These are phyloP conservation scores for Paramicrosporidium saccamoebae DNA, from an alignment of 371 early-diverging fungal genomes.

Conservation along the genomic window DNA sequence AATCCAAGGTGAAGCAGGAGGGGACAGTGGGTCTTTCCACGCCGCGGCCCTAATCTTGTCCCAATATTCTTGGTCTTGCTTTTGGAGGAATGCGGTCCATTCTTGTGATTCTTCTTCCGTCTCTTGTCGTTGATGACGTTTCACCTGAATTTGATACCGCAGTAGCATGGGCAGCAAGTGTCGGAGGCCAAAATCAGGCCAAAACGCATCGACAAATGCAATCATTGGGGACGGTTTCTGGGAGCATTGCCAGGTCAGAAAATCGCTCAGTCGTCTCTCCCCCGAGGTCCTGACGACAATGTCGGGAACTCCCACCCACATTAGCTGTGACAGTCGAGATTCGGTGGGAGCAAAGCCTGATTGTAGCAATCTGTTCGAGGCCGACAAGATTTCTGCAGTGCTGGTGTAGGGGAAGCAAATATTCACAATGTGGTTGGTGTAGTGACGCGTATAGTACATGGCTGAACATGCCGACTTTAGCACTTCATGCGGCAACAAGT, in stretches of 20 bases:
- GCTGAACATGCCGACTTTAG: not conserved
- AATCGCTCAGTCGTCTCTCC: slow-evolving; percentile 84
- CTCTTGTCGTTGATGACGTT: too few species aligned
- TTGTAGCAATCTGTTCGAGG: not conserved
- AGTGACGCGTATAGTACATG: slow-evolving; percentile 1
- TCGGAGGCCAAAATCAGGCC: slow-evolving; percentile 83
- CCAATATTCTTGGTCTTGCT: too few species aligned
- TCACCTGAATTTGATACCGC: slow-evolving; percentile 40
- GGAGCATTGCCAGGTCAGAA: slow-evolving; percentile 55
- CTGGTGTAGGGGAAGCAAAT: slow-evolving; percentile 87
- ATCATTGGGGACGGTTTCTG: slow-evolving; percentile 16
- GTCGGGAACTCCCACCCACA: slow-evolving; percentile 19
- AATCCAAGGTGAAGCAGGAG: too few species aligned
- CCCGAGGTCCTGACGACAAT: slow-evolving; percentile 89
- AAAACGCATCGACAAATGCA: slow-evolving; percentile 46
- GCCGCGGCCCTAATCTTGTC: too few species aligned
- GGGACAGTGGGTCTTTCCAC: too few species aligned
- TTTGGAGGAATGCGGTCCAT: too few species aligned
- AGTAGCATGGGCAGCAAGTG: slow-evolving; percentile 40
- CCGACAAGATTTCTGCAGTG: slow-evolving; percentile 47
- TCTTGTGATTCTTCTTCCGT: too few species aligned
- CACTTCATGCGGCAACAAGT: slow-evolving; percentile 26
- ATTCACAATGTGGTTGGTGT: slow-evolving; percentile 30
- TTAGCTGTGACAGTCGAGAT: not conserved
- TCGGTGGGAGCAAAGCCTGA: not conserved